These are phyloP conservation scores for Cutaneotrichosporon arboriforme DNA, from an alignment of 1,284 basidiomycete species.

Conservation along the genomic window DNA sequence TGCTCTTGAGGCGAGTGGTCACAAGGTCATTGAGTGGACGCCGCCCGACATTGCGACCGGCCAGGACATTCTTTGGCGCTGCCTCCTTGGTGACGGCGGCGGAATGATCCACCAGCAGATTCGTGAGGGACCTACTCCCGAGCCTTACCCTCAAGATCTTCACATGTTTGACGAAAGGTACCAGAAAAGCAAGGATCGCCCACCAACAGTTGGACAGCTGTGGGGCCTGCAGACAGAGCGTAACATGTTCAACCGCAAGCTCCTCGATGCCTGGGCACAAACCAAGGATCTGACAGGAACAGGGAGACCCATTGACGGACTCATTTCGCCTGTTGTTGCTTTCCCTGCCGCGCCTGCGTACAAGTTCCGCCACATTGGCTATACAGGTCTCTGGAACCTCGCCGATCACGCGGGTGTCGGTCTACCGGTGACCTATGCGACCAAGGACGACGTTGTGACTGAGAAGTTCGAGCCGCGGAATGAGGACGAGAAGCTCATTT, in stretches of 20 bases:
- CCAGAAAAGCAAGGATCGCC: conserved; percentile 5
- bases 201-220: conserved; percentile 9
- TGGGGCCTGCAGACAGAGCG: conserved; percentile 15
- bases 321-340: conserved; percentile 12
- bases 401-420: conserved; percentile 58
- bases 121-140: conserved; percentile 6
- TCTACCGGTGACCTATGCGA: conserved; percentile 60
- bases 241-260: conserved; percentile 10
- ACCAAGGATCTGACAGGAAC: conserved; percentile 9
- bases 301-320: conserved; percentile 15
- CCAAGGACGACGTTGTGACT: conserved; percentile 15
- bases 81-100: conserved; percentile 16
- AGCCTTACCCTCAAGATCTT: conserved; percentile 18
- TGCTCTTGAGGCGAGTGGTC: conserved; percentile 59
- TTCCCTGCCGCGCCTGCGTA: conserved; percentile 7
- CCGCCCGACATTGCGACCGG: conserved; percentile 7
- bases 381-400: conserved; percentile 18
- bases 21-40: conserved; percentile 51
- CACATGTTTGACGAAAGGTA: conserved; percentile 4
- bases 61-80: conserved; percentile 3
- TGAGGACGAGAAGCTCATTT: conserved; percentile 49
- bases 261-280: conserved; percentile 8
- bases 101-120: background rate
- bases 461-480: conserved; percentile 51
- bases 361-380: conserved; percentile 12